Evolutionary conservation across 495 filamentous ascomycete genomes (phyloP).

Genomic region (Neurospora sp.): DNA sequence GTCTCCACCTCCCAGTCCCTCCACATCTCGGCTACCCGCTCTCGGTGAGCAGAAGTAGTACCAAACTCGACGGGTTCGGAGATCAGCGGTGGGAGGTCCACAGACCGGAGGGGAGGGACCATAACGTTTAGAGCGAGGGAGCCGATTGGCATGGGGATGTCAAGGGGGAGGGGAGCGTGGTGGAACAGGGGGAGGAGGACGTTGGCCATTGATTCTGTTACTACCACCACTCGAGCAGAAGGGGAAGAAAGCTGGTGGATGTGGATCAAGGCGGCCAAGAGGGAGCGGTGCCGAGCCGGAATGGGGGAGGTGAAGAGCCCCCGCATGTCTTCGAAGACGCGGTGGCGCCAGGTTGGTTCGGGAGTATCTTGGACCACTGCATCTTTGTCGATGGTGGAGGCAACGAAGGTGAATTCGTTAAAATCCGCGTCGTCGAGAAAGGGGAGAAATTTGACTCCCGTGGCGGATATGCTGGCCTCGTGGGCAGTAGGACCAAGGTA

Average conservation of each 20-base stretch:
- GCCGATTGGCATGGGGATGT: conserved; percentile 9
- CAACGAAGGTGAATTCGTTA: conserved; percentile 15
- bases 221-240: conserved; percentile 14
- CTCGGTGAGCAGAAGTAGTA: background rate
- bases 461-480: conserved; percentile 14
- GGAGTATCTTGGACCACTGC: background rate
- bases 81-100: conserved; percentile 12
- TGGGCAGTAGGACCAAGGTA: conserved; percentile 24
- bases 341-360: background rate
- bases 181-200: conserved; percentile 16
- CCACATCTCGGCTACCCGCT: conserved; percentile 4
- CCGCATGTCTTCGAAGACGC: background rate
- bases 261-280: conserved; percentile 14
- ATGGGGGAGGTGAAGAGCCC: background rate
- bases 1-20: background rate
- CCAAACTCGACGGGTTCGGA: conserved; percentile 4
- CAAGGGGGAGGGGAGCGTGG: conserved; percentile 12
- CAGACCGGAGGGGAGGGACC: conserved; percentile 21
- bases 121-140: conserved; percentile 7
- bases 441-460: conserved; percentile 22
- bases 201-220: conserved; percentile 22
- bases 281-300: conserved; percentile 11
- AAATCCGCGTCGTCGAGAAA: conserved; percentile 18
- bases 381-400: background rate
- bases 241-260: conserved; percentile 9